Percentiles rank a stretch among this genome's conserved stretches.
Conservation (phyloP, 2,329 filamentous ascomycete species). For the Zymoseptoria tritici region DNA sequence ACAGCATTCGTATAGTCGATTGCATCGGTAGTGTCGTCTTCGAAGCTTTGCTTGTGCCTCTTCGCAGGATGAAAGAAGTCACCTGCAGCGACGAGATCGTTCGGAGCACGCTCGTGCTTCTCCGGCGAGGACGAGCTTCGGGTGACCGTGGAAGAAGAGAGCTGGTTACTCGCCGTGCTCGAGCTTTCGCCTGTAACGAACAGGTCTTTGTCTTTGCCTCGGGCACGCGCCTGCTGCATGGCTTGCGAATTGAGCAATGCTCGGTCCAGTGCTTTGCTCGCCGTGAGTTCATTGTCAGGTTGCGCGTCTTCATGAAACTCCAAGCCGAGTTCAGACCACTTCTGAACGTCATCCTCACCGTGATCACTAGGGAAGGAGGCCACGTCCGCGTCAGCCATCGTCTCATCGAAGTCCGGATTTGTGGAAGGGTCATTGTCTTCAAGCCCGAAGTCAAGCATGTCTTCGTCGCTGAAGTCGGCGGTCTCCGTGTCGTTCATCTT, state of each 20-base stretch:
- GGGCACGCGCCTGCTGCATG: background rate
- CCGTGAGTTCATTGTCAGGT: background rate
- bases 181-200: slow-evolving; percentile 8
- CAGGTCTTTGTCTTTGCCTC: background rate
- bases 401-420: background rate
- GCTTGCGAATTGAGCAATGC: background rate
- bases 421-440: background rate
- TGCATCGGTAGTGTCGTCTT: background rate
- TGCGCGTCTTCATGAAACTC: background rate
- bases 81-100: slow-evolving; percentile 2
- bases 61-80: slow-evolving; percentile 1
- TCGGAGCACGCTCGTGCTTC: background rate
- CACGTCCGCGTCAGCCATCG: background rate
- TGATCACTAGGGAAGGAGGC: background rate
- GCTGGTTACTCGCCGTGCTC: background rate
- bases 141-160: background rate
- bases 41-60: slow-evolving; percentile 3
- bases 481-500: slow-evolving; percentile 4
- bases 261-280: background rate
- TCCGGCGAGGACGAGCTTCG: background rate
- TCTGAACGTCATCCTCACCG: background rate
- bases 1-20: background rate
- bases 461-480: slow-evolving; percentile 5
- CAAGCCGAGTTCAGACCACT: background rate
- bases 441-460: slow-evolving; percentile 16